Conservation (phyloP, 1,284 basidiomycete species). For the Puccinia novopanici region DNA sequence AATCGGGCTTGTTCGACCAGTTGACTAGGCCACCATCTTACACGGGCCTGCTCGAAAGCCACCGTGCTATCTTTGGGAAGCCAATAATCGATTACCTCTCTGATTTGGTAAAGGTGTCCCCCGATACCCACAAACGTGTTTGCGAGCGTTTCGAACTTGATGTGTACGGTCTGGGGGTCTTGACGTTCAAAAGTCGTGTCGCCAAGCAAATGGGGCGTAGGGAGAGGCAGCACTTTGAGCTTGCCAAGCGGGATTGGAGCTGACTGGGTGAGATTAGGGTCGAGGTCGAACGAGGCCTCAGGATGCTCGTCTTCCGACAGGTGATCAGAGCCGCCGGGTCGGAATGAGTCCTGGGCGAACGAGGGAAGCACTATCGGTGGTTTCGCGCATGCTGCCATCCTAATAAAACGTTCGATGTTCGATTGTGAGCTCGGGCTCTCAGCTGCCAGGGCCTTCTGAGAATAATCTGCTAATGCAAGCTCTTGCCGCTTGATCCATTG, state of each 20-base stretch:
- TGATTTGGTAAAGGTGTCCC: slow-evolving; percentile 39
- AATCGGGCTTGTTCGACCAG: slow-evolving; percentile 37
- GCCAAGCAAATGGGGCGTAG: slow-evolving; percentile 6
- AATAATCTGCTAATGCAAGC: slow-evolving; percentile 9
- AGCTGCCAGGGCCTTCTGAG: slow-evolving; percentile 16
- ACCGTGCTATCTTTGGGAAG: slow-evolving; percentile 7
- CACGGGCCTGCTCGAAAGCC: neutral
- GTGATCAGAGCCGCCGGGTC: slow-evolving; percentile 28
- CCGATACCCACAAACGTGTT: slow-evolving; percentile 29
- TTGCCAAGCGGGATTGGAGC: slow-evolving; percentile 12
- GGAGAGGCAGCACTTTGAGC: slow-evolving; percentile 17
- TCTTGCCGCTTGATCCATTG: slow-evolving; percentile 36
- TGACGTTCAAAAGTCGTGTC: slow-evolving; percentile 38
- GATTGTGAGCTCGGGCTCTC: slow-evolving; percentile 25
- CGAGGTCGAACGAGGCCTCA: slow-evolving; percentile 24
- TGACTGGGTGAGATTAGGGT: slow-evolving; percentile 29
- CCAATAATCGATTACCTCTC: slow-evolving; percentile 49
- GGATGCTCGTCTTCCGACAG: slow-evolving; percentile 20
- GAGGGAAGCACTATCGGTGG: slow-evolving; percentile 38
- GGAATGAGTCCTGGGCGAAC: slow-evolving; percentile 29
- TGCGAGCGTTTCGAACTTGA: slow-evolving; percentile 19
- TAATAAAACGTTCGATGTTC: slow-evolving; percentile 31
- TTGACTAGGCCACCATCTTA: slow-evolving; percentile 35
- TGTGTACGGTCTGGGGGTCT: slow-evolving; percentile 34
- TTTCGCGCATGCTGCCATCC: slow-evolving; percentile 20